phyloP scores from a whole-genome alignment of 768 basidiomycete genomes.

The Tricholoma furcatifolium region DNA sequence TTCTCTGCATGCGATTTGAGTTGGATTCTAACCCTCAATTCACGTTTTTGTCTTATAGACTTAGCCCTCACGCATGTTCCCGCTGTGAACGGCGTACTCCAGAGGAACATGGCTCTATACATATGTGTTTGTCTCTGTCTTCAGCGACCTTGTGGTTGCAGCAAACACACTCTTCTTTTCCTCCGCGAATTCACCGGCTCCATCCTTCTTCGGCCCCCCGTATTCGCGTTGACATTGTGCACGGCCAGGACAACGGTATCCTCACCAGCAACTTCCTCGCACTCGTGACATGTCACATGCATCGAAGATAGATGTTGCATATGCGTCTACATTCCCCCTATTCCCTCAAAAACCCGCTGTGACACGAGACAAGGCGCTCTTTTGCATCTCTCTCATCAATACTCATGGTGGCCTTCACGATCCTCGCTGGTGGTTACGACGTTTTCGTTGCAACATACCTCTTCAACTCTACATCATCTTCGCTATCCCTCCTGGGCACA shows the following conservation, averaged over 20 bases:
- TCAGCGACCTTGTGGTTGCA: not conserved
- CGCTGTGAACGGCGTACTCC: too few species aligned
- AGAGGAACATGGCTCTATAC: too few species aligned
- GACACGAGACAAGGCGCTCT: not conserved
- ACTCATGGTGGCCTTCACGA: conserved; percentile 63
- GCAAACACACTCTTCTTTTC: not conserved
- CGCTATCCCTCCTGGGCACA: conserved; percentile 46
- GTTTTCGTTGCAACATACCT: conserved; percentile 62
- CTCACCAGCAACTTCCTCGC: not conserved
- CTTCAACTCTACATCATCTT: conserved; percentile 50
- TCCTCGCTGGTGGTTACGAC: conserved; percentile 67
- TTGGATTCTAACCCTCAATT: too few species aligned
- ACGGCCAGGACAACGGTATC: too few species aligned
- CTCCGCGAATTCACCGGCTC: not conserved
- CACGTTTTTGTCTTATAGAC: too few species aligned
- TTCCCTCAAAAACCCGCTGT: not conserved
- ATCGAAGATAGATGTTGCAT: not conserved
- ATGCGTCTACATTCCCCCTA: not conserved
- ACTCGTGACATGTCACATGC: conserved; percentile 7
- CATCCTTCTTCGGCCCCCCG: not conserved
- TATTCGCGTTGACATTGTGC: too few species aligned
- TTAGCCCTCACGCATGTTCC: too few species aligned
- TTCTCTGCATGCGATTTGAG: too few species aligned
- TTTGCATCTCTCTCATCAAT: not conserved
- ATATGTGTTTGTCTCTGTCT: not conserved